Evolutionary conservation across 768 basidiomycete species (phyloP), one percentile per base, ranked within the genome.

Genomic region (Favolaschia claudopus): DNA sequence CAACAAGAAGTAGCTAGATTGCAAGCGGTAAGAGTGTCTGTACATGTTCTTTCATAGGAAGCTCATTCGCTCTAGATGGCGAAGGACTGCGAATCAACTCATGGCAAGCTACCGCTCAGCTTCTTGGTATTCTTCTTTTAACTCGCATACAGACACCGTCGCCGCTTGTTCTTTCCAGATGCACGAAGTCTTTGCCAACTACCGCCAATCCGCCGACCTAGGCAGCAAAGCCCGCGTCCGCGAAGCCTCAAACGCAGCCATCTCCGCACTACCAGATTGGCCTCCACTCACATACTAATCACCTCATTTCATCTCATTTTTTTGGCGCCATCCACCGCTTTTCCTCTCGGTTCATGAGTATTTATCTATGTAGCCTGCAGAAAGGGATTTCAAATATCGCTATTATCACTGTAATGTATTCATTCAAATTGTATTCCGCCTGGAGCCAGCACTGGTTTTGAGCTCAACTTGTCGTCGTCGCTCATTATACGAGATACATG

Each of bases 171-270:
- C 83, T 1, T 88, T 91, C 72, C 92, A 93, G 74, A 85, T 93
- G 76, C 81, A 84, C 63, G 92, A 93, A 68, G 89, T 91, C 19
- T 86, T 83, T 63, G 64, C 77, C 19, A 87, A 87, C 8, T 93
- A 93, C 67, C 84, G 90, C 27, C 89, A 90, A 43, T 92, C 92
- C 7, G 78, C 80, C 3, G 92, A 93, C 70, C 51, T 77, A 25
- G 84, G 89, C 7, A 89, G 89, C 67, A 93, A 91, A 70, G 79
- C 79, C 20, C 85, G 91, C 22, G 92, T 93, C 10, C 84, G 89
- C 29, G 91, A 93, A 70, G 85, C 88, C 4, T 87, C 86, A 46
- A 93, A 93, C 67, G 89, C 90, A 13, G 89, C 92, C 7, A 70
- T 93, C 42, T 78, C 79, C 36, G 80, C 81, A 37, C 72, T 93